Conservation (phyloP, 2,329 filamentous ascomycete species). For the Calonectria multiphialidica region DNA sequence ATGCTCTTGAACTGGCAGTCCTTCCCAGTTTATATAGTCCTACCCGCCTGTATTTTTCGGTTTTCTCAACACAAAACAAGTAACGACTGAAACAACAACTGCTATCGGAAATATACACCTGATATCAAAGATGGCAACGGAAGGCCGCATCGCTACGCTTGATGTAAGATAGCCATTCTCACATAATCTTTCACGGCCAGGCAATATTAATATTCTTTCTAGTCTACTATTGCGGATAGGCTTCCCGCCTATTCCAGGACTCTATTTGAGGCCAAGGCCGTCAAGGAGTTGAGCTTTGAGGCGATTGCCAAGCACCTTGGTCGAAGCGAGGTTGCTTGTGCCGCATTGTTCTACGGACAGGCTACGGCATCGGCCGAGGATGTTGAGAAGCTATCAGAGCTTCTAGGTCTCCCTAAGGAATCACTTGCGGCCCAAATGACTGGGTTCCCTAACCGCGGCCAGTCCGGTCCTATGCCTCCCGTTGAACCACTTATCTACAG, state of each 20-base stretch:
- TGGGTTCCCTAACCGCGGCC: conserved; percentile 85
- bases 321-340: conserved; percentile 85
- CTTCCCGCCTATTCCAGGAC: conserved; percentile 78
- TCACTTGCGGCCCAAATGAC: conserved; percentile 72
- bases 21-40: not conserved
- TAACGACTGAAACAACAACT: conserved; percentile 4
- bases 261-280: conserved; percentile 80
- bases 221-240: conserved; percentile 75
- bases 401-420: conserved; percentile 72
- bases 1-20: not conserved
- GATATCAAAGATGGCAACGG: conserved; percentile 35
- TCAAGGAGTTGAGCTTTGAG: conserved; percentile 82
- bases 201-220: conserved; percentile 30
- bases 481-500: conserved; percentile 76
- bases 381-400: conserved; percentile 70
- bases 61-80: not conserved
- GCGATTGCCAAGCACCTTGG: conserved; percentile 79
- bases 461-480: conserved; percentile 60
- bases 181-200: not conserved
- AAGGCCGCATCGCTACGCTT: conserved; percentile 47
- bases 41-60: not conserved
- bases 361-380: conserved; percentile 80
- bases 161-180: conserved; percentile 48
- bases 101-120: not conserved
- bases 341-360: conserved; percentile 93